Evolutionary conservation across 208 protist species (phyloP), one percentile per base, ranked within the genome.

Genomic region (Borovskyia barvae): DNA sequence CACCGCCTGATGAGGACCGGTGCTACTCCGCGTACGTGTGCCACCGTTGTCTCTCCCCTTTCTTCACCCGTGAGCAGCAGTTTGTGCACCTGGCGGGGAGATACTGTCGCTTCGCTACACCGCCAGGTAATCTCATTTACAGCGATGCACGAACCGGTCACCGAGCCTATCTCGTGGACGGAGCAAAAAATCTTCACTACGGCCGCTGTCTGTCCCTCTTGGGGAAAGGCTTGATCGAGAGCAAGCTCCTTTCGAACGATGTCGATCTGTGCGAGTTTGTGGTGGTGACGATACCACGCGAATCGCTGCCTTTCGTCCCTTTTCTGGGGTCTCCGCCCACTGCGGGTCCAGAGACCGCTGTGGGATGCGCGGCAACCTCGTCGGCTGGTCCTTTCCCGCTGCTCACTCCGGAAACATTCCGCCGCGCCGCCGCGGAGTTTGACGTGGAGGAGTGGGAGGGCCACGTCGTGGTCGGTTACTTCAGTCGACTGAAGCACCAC

Each of bases 211-310:
- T 86, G 2, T 82, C 67, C 19, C 47, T 90, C 28, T 42, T 90
- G 5, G 77, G 79, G 9, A 87, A 87, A 33, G 52, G 63, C 17
- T 84, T 87, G 36, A 75, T 90, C 35, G 83, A 90, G 63, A 90
- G 83, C 53, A 90, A 90, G 43, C 41, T 85, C 19, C 57, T 90
- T 2, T 36, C 30, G 17, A 90, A 76, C 32, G 83, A 90, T 53
- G 83, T 90, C n/a, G 83, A 90, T 35, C 51, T 90, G 9, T 87
- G 85, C 62, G 83, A 90, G 66, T 87, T 83, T 41, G 82, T 87
- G 25, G 69, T 90, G 29, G 74, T 83, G 25, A 87, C 83, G 26
- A 45, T 74, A 1, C 79, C 76, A 0, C 76, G 79, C 6, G 66
- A 51, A 1, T 64, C 68, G 11, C 53, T 87, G 19, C 83, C 80